These are phyloP conservation scores for Cyberlindnera petersonii DNA, from an alignment of 805 yeast genomes.

Conservation along the genomic window DNA sequence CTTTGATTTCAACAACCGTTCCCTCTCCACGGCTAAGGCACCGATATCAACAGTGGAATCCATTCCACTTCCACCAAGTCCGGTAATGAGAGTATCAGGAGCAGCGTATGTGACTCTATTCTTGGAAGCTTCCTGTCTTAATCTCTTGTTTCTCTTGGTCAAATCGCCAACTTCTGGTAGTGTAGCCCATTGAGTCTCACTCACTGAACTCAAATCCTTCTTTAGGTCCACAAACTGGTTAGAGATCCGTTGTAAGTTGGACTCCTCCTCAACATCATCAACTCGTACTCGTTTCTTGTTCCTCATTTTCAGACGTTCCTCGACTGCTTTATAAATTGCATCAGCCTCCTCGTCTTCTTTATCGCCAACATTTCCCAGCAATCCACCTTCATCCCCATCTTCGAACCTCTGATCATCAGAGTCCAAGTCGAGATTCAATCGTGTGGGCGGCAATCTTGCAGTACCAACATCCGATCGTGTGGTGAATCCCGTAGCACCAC, in stretches of 20 bases:
- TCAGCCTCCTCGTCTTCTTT: slow-evolving; percentile 80
- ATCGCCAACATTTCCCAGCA: slow-evolving; percentile 30
- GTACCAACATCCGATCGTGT: slow-evolving; percentile 75
- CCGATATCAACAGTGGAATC: slow-evolving; percentile 40
- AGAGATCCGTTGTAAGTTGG: slow-evolving; percentile 32
- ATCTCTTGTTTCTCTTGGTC: slow-evolving; percentile 74
- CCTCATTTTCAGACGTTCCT: slow-evolving; percentile 41
- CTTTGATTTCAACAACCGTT: slow-evolving; percentile 50
- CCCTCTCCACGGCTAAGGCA: slow-evolving; percentile 60
- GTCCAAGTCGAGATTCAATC: slow-evolving; percentile 25
- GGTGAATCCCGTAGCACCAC: slow-evolving; percentile 94
- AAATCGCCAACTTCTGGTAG: slow-evolving; percentile 88
- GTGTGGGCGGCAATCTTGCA: slow-evolving; percentile 32
- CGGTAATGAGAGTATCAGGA: slow-evolving; percentile 63
- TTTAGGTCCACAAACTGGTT: slow-evolving; percentile 69
- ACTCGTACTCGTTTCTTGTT: slow-evolving; percentile 22
- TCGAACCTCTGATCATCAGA: slow-evolving; percentile 16
- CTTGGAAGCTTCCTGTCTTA: slow-evolving; percentile 55
- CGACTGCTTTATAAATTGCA: slow-evolving; percentile 61
- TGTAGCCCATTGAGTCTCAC: slow-evolving; percentile 72
- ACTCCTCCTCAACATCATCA: slow-evolving; percentile 29
- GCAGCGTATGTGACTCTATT: slow-evolving; percentile 75
- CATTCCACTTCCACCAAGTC: slow-evolving; percentile 28
- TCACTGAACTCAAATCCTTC: slow-evolving; percentile 50
- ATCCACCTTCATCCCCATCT: slow-evolving; percentile 29